Percentiles rank a stretch among this genome's conserved stretches.
Conservation (phyloP, 805 yeast species). For the Komagataella pseudopastoris region DNA sequence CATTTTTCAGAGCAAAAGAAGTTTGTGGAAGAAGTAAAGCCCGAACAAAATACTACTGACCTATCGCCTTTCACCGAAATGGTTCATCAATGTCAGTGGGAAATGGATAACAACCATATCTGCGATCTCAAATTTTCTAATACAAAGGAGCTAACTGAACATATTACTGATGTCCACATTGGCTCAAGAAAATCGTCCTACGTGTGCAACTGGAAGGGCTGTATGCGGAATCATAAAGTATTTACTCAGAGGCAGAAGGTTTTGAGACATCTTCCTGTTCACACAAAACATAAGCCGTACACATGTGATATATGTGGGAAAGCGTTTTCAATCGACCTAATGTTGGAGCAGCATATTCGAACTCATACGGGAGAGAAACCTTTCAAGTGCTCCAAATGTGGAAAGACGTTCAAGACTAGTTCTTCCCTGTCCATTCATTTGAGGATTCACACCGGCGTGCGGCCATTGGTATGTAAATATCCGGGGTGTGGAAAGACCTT, state of each 20-base stretch:
- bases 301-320: slow-evolving; percentile 58
- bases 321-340: slow-evolving; percentile 62
- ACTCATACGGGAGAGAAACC: slow-evolving; percentile 90
- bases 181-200: slow-evolving; percentile 62
- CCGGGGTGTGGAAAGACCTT: slow-evolving; percentile 77
- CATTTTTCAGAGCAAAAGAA: slow-evolving; percentile 22
- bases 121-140: slow-evolving; percentile 40
- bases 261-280: slow-evolving; percentile 76
- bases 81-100: slow-evolving; percentile 26
- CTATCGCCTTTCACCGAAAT: slow-evolving; percentile 4
- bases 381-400: slow-evolving; percentile 58
- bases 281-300: slow-evolving; percentile 75
- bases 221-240: slow-evolving; percentile 46
- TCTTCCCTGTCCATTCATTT: slow-evolving; percentile 74
- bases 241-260: slow-evolving; percentile 81
- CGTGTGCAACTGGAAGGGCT: slow-evolving; percentile 66
- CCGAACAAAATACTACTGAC: neutral
- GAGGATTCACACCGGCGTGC: slow-evolving; percentile 83
- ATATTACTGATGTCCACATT: slow-evolving; percentile 55
- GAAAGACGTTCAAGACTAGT: slow-evolving; percentile 68
- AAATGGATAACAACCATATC: slow-evolving; percentile 11
- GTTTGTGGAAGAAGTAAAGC: neutral
- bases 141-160: slow-evolving; percentile 56
- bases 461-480: slow-evolving; percentile 68
- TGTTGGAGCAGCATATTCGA: slow-evolving; percentile 70